Conservation (phyloP, 2,329 filamentous ascomycete genomes). For the Neocucurbitaria cava region DNA sequence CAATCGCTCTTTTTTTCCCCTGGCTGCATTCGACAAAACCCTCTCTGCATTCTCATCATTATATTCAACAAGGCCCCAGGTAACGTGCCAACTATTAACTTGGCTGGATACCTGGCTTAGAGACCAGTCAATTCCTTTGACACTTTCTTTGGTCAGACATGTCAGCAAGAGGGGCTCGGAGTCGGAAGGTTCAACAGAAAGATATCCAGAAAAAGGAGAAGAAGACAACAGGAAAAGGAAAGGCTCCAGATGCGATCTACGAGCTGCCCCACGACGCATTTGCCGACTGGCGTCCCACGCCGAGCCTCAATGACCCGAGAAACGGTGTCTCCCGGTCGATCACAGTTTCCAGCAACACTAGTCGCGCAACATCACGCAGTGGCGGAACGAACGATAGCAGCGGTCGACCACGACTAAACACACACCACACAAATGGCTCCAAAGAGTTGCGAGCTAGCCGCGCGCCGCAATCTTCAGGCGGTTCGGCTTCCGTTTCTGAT, state of each 20-base stretch:
- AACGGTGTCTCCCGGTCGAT: constrained; percentile 32
- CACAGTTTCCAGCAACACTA: constrained; percentile 38
- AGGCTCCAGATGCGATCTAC: constrained; percentile 30
- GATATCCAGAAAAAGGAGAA: constrained; percentile 51
- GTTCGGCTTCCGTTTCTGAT: constrained; percentile 36
- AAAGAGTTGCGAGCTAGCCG: constrained; percentile 17
- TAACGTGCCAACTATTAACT: background rate
- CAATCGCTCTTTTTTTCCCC: constrained; percentile 1
- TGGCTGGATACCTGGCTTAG: background rate
- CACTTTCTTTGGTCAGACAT: constrained; percentile 25
- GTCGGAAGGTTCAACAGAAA: constrained; percentile 50
- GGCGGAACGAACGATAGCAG: constrained; percentile 34
- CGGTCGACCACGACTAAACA: constrained; percentile 25
- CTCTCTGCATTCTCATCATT: background rate
- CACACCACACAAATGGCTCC: constrained; percentile 32
- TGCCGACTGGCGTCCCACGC: constrained; percentile 36
- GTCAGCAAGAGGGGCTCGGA: constrained; percentile 50
- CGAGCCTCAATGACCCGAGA: constrained; percentile 25
- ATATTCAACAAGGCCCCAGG: background rate
- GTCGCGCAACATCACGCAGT: constrained; percentile 37
- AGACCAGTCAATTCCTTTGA: background rate
- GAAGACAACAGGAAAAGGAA: constrained; percentile 41
- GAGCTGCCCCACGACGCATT: constrained; percentile 35
- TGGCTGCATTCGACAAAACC: background rate
- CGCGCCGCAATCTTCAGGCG: constrained; percentile 29